phyloP scores from a whole-genome alignment of 169 alveolate species.

The Amoebophrya sp. region DNA sequence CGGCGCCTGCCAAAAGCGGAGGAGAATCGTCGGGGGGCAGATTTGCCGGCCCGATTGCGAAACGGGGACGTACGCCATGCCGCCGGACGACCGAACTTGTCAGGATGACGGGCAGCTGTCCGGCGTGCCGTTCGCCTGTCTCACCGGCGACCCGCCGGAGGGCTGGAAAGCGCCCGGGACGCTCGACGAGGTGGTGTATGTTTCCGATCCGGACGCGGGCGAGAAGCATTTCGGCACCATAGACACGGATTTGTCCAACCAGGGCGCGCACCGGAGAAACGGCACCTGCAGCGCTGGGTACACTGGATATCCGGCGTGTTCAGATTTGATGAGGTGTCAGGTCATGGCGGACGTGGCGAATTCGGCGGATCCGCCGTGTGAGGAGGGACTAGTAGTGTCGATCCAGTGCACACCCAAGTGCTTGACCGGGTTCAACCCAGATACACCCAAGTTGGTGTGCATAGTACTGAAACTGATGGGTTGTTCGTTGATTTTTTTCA shows the following conservation, averaged over 20 bases:
- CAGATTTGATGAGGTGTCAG: neutral
- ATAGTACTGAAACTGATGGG: too few relatives aligned
- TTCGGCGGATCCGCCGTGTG: neutral
- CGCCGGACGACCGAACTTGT: neutral
- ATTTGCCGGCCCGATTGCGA: neutral
- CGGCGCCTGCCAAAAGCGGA: neutral
- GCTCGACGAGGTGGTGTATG: neutral
- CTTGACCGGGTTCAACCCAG: neutral
- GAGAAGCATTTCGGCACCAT: neutral
- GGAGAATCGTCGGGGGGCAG: neutral
- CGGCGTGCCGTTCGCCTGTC: neutral
- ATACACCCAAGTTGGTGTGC: neutral
- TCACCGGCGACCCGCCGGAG: neutral
- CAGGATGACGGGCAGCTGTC: neutral
- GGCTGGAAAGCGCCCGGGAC: neutral
- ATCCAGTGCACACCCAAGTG: neutral
- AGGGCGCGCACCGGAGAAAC: neutral
- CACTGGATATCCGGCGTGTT: neutral
- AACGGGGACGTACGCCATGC: neutral
- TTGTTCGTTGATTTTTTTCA: too few relatives aligned
- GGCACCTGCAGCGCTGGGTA: neutral
- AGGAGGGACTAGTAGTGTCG: neutral
- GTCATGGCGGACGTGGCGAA: neutral
- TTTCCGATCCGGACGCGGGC: neutral
- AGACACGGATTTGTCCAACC: neutral